Evolutionary conservation across 257 asterid species (phyloP).

Genomic region (Nicotiana paniculata): DNA sequence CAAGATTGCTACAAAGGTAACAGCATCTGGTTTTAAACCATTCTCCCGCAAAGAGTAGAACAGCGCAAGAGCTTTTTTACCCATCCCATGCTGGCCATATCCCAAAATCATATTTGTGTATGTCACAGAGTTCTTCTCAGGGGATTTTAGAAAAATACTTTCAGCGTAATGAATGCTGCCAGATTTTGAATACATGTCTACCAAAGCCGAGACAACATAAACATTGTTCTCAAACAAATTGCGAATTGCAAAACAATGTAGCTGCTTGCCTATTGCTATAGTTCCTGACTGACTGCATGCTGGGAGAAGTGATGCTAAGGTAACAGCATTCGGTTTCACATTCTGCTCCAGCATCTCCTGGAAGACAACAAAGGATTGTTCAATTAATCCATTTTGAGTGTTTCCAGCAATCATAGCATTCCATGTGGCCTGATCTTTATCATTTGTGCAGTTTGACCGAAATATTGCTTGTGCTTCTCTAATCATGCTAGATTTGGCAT

Average conservation of each 20-base stretch:
- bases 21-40: slow-evolving; percentile 43
- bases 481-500: slow-evolving; percentile 53
- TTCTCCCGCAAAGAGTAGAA: slow-evolving; percentile 47
- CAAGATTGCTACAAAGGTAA: slow-evolving; percentile 59
- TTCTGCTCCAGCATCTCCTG: slow-evolving; percentile 52
- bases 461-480: slow-evolving; percentile 47
- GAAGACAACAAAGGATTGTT: slow-evolving; percentile 44
- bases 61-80: slow-evolving; percentile 52
- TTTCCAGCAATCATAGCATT: slow-evolving; percentile 71
- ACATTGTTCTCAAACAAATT: slow-evolving; percentile 51
- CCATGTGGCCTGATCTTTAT: slow-evolving; percentile 65
- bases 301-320: slow-evolving; percentile 77
- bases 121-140: slow-evolving; percentile 63
- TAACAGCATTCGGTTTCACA: slow-evolving; percentile 60
- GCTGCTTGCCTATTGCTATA: slow-evolving; percentile 53
- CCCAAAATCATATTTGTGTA: slow-evolving; percentile 87
- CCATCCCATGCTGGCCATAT: slow-evolving; percentile 89
- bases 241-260: slow-evolving; percentile 63
- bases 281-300: slow-evolving; percentile 65
- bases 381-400: slow-evolving; percentile 55
- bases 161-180: slow-evolving; percentile 66
- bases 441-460: slow-evolving; percentile 16
- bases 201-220: slow-evolving; percentile 71
- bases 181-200: slow-evolving; percentile 88
- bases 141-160: slow-evolving; percentile 39